Percentiles rank a stretch among this genome's conserved stretches.
Evolutionary conservation across 2,329 filamentous ascomycete species (phyloP).

Genomic region (Talaromyces sp.): DNA sequence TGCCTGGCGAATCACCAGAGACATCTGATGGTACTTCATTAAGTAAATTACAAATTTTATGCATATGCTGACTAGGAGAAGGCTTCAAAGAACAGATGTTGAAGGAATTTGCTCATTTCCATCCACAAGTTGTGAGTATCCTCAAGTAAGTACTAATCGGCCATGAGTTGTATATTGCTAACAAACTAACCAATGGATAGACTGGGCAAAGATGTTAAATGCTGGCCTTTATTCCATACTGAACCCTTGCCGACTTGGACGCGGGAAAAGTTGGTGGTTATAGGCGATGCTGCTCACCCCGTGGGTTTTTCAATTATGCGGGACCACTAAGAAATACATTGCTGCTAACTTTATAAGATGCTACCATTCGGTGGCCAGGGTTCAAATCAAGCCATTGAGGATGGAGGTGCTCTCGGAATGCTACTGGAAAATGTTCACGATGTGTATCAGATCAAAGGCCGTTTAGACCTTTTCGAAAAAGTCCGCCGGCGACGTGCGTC

Average conservation of each 20-base stretch:
- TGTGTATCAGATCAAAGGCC: constrained; percentile 11
- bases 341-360: constrained; percentile 14
- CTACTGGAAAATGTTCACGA: constrained; percentile 6
- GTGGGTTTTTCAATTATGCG: constrained; percentile 10
- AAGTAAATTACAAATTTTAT: not conserved
- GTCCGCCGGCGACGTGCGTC: constrained; percentile 18
- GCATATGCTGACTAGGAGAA: constrained; percentile 3
- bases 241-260: constrained; percentile 22
- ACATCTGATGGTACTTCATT: not conserved
- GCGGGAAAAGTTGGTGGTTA: constrained; percentile 20
- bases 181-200: not conserved
- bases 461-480: constrained; percentile 17
- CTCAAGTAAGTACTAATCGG: constrained; percentile 12
- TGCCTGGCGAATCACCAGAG: not conserved
- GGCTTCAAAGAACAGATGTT: constrained; percentile 18
- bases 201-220: constrained; percentile 13
- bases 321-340: not conserved
- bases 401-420: constrained; percentile 23
- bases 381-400: constrained; percentile 29
- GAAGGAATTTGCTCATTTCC: constrained; percentile 19
- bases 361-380: constrained; percentile 26
- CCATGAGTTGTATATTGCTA: not conserved
- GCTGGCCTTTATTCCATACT: constrained; percentile 22
- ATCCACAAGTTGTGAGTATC: constrained; percentile 15
- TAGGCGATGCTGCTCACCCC: constrained; percentile 30